Base-by-base conservation (phyloP, 1,284 basidiomycete species). In the Taiwanofungus camphoratus region DNA sequence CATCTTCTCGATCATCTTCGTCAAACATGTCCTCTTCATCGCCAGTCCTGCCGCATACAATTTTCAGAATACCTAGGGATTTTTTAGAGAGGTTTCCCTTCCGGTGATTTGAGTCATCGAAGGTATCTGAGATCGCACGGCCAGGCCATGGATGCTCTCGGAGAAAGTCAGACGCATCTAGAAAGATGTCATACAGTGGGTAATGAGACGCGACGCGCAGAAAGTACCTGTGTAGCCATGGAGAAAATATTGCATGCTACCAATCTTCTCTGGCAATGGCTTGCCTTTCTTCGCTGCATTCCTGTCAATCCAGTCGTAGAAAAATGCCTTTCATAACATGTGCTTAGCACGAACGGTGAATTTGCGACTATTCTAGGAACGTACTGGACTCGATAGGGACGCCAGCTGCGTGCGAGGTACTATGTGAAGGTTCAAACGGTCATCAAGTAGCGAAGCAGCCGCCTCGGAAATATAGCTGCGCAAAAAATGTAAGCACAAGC, bases 161-260 rank as follows among this genome's bases (percentile, higher is more conserved):
- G 43, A 96, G 71, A 53, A 93, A 94, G 45, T 89, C 86, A 4
- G 88, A 89, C 0, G 89, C 88, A 62, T 94, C 92, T 86, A 48
- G 5, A 27, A 6, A 7, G 29, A 24, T 23, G 43, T 31, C 34
- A 36, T 7, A 38, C 5, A 8, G 2, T 16, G 9, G 16, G n/a
- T n/a, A 18, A 31, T 26, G 13, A 7, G 38, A n/a, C 42, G 26
- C 6, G 23, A 5, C 29, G 34, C 8, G 13, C 23, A 44, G 12
- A 9, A 45, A 56, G 46, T 55, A 79, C 88, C 87, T 66, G 81
- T 76, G 56, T 77, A 95, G 12, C 92, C 92, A 49, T 87, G 77
- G 54, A 94, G 67, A 63, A 95, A 95, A 44, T 80, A 80, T 58
- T 96, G 92, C 76, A 92, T 85, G 55, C 87, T 91, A 1, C 92